These are phyloP conservation scores for Leccinum disarticulatum DNA, from an alignment of 768 basidiomycete genomes.

Conservation along the genomic window DNA sequence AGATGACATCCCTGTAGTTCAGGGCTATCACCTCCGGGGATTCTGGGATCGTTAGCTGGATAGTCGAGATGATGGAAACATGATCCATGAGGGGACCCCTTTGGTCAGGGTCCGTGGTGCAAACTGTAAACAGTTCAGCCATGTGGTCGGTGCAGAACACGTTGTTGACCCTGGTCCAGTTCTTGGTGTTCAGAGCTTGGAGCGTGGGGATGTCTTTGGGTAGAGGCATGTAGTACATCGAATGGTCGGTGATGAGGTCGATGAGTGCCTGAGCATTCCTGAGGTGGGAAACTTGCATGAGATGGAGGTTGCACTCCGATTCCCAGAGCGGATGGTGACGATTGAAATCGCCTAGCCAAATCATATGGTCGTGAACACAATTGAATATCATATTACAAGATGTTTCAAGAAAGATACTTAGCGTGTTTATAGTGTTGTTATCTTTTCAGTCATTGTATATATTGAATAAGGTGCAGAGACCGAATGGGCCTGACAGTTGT, in stretches of 20 bases:
- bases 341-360: slow-evolving; percentile 20
- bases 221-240: slow-evolving; percentile 31
- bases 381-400: not conserved
- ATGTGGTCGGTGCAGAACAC: slow-evolving; percentile 23
- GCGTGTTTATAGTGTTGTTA: not conserved
- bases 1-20: not conserved
- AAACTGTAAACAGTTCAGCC: not conserved
- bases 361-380: slow-evolving; percentile 11
- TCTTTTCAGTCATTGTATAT: too few relatives aligned
- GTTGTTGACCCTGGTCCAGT: slow-evolving; percentile 38
- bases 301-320: slow-evolving; percentile 15
- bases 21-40: not conserved
- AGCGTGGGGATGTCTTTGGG: slow-evolving; percentile 31
- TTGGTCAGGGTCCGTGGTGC: not conserved
- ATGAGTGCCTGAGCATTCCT: not conserved
- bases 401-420: not conserved
- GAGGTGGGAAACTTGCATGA: slow-evolving; percentile 17
- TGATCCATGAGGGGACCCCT: not conserved
- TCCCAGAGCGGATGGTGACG: slow-evolving; percentile 25
- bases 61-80: not conserved
- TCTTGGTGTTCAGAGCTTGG: slow-evolving; percentile 13
- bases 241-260: not conserved
- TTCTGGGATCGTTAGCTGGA: not conserved
- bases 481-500: too few relatives aligned
- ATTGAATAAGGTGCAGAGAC: not conserved